Percentiles rank a stretch among this genome's conserved stretches.
These are phyloP conservation scores for Phyllosticta ampelicida DNA, from an alignment of 2,329 filamentous ascomycete genomes.

Conservation along the genomic window DNA sequence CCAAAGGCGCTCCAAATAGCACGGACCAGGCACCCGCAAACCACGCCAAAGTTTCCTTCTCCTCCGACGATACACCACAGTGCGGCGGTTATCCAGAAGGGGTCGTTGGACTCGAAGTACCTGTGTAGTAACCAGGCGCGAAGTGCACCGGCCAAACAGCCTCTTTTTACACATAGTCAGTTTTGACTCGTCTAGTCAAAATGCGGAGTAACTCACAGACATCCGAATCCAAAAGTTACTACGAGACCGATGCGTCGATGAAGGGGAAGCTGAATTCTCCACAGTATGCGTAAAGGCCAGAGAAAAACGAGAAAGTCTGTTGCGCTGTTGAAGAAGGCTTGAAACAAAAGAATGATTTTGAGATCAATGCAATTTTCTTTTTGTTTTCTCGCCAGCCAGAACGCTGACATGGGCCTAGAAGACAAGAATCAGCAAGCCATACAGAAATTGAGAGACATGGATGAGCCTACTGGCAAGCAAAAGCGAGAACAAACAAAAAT, in stretches of 20 bases:
- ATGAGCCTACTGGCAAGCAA: conserved; percentile 21
- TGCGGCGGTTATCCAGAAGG: conserved; percentile 16
- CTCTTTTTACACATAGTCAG: conserved; percentile 5
- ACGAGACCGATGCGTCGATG: conserved; percentile 21
- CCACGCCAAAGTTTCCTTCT: conserved; percentile 23
- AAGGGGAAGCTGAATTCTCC: conserved; percentile 18
- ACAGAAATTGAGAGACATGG: background rate
- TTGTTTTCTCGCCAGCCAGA: background rate
- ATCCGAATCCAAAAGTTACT: conserved; percentile 21
- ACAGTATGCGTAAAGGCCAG: conserved; percentile 22
- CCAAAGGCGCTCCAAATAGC: too few relatives aligned
- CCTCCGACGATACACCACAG: conserved; percentile 20
- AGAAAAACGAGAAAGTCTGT: conserved; percentile 26
- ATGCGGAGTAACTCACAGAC: conserved; percentile 13
- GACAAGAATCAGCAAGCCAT: background rate
- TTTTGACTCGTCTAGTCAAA: background rate
- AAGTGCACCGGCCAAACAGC: conserved; percentile 21
- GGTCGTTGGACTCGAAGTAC: conserved; percentile 20
- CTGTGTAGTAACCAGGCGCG: conserved; percentile 18
- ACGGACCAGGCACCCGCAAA: conserved; percentile 19
- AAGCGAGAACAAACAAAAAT: conserved; percentile 19
- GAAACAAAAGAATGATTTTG: conserved; percentile 16
- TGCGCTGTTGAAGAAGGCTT: conserved; percentile 21
- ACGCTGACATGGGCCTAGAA: conserved; percentile 2
- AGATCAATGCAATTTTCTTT: conserved; percentile 19